Evolutionary conservation across 1,139 yeast genomes (phyloP), one percentile per base, ranked within the genome.

Genomic region (Candida neerlandica): DNA sequence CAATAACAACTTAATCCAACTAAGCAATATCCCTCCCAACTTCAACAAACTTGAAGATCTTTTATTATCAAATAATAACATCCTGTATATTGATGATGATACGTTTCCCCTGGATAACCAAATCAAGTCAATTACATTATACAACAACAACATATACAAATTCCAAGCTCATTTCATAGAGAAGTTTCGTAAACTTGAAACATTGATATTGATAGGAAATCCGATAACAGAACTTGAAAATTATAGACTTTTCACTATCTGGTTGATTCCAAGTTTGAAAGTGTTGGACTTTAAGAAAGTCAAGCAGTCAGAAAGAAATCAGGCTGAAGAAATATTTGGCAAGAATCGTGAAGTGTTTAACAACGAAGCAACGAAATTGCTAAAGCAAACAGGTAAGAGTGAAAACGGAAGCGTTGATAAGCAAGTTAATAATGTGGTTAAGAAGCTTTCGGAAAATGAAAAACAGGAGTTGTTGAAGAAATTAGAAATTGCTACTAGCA

Each of bases 261-360:
- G 89, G 83, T 59, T 81, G 11, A 57, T 86, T 5, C 96, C 97
- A 0, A 63, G 73, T 1, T 63, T 92, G 45, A 71, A 77, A 45
- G 76, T 86, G 0, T 64, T 92, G 41, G 97, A 92, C 63, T 88
- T 84, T 57, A 73, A 75, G 45, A 82, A 80, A 55, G 80, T 92
- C 12, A 83, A 77, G 49, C 71, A 75, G 3, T 53, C 54, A 0
- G 97, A 91, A 59, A 70, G 88, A 43, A 51, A 55, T 2, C 62
- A 59, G 32, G 83, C 84, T 0, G 49, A 30, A 5, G 70, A 66
- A 56, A 60, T 77, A 32, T 84, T 81, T 64, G 89, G 88, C 1
- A 42, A 27, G 5, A 41, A 47, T 27, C 42, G 38, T 27, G 51
- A 44, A 3, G 54, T 54, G 15, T 48, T 51, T 32, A 52, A 53